Conservation (phyloP, 306 rosid genomes). For the Cajanus cajan region DNA sequence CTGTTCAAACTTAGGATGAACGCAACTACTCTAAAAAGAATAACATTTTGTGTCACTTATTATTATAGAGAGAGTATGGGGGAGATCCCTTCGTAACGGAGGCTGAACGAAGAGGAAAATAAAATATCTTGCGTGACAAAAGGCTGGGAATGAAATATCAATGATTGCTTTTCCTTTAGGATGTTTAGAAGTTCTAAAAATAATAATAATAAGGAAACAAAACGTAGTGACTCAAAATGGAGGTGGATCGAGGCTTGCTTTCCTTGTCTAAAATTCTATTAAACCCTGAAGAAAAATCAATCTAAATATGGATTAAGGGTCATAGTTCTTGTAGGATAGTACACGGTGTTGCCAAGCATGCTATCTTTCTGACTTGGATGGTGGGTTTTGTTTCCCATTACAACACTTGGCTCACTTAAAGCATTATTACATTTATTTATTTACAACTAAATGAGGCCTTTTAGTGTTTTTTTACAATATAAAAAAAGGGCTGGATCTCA, state of each 20-base stretch:
- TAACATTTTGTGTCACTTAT: background rate
- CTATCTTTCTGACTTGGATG: background rate
- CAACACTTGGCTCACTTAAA: constrained; percentile 2
- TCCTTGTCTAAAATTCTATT: constrained; percentile 11
- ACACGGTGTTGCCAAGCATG: constrained; percentile 23
- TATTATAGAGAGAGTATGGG: background rate
- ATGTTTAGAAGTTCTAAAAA: background rate
- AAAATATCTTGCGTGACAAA: constrained; percentile 3
- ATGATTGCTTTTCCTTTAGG: constrained; percentile 18
- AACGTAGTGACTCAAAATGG: constrained; percentile 9
- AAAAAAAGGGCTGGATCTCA: constrained; percentile 23
- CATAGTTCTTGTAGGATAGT: constrained; percentile 1
- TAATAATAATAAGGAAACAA: background rate
- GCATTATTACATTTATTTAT: background rate
- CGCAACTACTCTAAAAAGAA: background rate
- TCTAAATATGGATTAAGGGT: constrained; percentile 2
- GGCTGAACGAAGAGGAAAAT: background rate
- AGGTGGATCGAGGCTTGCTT: background rate
- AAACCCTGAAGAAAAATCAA: constrained; percentile 4
- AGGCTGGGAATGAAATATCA: background rate
- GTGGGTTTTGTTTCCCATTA: constrained; percentile 29
- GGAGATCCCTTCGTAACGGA: background rate
- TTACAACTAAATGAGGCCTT: constrained; percentile 8
- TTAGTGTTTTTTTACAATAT: background rate
- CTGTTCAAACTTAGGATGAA: constrained; percentile 26